Percentiles rank a stretch among this genome's conserved stretches.
These are phyloP conservation scores for Penicillium sp. DNA, from an alignment of 2,329 filamentous ascomycete species.

Conservation along the genomic window DNA sequence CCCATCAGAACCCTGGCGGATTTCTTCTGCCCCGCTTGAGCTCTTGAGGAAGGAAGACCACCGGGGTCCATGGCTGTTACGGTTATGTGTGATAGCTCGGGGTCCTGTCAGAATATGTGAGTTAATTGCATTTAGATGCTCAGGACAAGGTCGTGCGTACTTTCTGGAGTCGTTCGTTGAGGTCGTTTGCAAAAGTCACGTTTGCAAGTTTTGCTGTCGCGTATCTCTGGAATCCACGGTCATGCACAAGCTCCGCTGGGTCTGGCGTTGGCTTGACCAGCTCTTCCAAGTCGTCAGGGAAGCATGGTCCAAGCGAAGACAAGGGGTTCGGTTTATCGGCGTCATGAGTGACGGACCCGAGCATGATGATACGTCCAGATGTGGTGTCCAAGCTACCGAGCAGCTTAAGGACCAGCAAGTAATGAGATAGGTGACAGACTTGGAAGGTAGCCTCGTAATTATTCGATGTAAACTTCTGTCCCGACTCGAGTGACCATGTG, in stretches of 20 bases:
- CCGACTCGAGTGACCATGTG: conserved; percentile 37
- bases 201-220: conserved; percentile 44
- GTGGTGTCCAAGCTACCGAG: conserved; percentile 25
- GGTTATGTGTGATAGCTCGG: conserved; percentile 26
- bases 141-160: conserved; percentile 17
- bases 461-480: conserved; percentile 36
- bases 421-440: conserved; percentile 42
- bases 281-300: conserved; percentile 39
- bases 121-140: neutral
- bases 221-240: conserved; percentile 46
- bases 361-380: conserved; percentile 29
- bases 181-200: conserved; percentile 42
- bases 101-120: conserved; percentile 17
- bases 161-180: conserved; percentile 36
- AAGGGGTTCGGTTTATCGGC: conserved; percentile 39
- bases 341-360: conserved; percentile 38
- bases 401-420: conserved; percentile 38
- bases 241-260: conserved; percentile 31
- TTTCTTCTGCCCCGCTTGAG: conserved; percentile 16
- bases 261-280: conserved; percentile 38
- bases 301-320: conserved; percentile 35
- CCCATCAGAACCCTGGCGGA: conserved; percentile 8
- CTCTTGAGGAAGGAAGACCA: conserved; percentile 19
- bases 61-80: conserved; percentile 37
- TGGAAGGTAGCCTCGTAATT: conserved; percentile 43